Evolutionary conservation across 2,329 filamentous ascomycete species (phyloP).

Genomic region (Scytalidium lignicola): DNA sequence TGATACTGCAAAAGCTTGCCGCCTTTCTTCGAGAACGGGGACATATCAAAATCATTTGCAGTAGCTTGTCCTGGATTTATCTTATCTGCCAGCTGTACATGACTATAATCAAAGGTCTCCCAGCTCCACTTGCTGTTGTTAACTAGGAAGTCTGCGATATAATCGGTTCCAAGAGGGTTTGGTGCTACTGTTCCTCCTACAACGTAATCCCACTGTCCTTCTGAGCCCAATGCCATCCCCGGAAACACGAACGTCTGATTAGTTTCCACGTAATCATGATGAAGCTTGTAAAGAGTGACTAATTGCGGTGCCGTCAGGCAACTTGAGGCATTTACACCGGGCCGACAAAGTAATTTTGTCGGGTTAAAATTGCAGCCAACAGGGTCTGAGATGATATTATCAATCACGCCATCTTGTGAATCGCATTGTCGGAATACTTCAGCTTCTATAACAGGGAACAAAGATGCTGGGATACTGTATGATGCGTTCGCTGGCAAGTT

Average conservation of each 20-base stretch:
- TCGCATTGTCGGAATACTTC: slow-evolving; percentile 44
- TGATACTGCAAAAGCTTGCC: slow-evolving; percentile 15
- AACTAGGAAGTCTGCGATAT: slow-evolving; percentile 41
- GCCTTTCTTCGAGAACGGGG: slow-evolving; percentile 8
- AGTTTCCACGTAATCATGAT: slow-evolving; percentile 33
- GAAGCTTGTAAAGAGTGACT: slow-evolving; percentile 35
- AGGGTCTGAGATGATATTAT: slow-evolving; percentile 38
- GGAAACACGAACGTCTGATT: slow-evolving; percentile 41
- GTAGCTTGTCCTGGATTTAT: slow-evolving; percentile 10
- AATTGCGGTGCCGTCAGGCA: slow-evolving; percentile 40
- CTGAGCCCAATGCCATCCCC: slow-evolving; percentile 38
- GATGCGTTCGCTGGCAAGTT: slow-evolving; percentile 33
- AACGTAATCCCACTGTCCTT: slow-evolving; percentile 14
- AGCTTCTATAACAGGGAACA: slow-evolving; percentile 29
- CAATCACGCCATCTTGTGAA: slow-evolving; percentile 39
- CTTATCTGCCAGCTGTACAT: slow-evolving; percentile 24
- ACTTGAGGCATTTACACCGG: slow-evolving; percentile 33
- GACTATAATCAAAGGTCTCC: slow-evolving; percentile 31
- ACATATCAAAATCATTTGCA: slow-evolving; percentile 10
- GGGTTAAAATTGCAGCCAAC: slow-evolving; percentile 29
- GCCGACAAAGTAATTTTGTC: slow-evolving; percentile 33
- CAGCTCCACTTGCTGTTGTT: slow-evolving; percentile 33
- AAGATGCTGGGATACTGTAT: slow-evolving; percentile 21
- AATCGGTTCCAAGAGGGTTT: slow-evolving; percentile 39
- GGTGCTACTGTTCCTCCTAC: slow-evolving; percentile 12